Conservation (phyloP, 176 grass and related monocot species). For the Triticum turgidum region DNA sequence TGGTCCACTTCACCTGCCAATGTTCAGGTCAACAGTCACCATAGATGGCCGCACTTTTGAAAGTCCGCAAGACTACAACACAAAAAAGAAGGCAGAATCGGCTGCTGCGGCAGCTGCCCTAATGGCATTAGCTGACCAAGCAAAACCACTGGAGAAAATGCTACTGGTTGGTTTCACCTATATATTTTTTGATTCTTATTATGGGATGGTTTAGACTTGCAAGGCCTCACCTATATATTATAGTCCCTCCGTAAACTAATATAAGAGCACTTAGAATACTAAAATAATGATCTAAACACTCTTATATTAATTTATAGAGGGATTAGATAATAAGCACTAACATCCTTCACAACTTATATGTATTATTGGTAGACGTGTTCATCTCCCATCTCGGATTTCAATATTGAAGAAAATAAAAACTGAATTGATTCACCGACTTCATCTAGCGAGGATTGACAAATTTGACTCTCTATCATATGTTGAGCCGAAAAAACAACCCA, state of each 20-base stretch:
- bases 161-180: conserved; percentile 35
- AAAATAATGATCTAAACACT: too few species aligned
- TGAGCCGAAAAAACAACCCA: too few species aligned
- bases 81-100: conserved; percentile 68
- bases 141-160: conserved; percentile 30
- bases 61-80: conserved; percentile 34
- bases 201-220: neutral
- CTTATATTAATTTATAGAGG: too few species aligned
- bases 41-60: conserved; percentile 65
- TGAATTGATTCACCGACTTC: neutral
- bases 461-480: neutral
- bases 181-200: neutral
- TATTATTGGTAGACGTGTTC: neutral
- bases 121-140: conserved; percentile 52
- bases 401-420: neutral
- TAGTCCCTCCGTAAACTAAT: too few species aligned
- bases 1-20: conserved; percentile 30
- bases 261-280: too few species aligned
- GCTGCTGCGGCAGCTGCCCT: conserved; percentile 62
- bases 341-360: neutral
- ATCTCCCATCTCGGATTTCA: neutral
- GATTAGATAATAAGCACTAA: neutral
- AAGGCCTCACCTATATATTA: neutral
- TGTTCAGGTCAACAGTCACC: conserved; percentile 56
- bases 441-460: neutral